These are phyloP conservation scores for Fusarium sp. DNA, from an alignment of 2,329 filamentous ascomycete species.

Conservation along the genomic window DNA sequence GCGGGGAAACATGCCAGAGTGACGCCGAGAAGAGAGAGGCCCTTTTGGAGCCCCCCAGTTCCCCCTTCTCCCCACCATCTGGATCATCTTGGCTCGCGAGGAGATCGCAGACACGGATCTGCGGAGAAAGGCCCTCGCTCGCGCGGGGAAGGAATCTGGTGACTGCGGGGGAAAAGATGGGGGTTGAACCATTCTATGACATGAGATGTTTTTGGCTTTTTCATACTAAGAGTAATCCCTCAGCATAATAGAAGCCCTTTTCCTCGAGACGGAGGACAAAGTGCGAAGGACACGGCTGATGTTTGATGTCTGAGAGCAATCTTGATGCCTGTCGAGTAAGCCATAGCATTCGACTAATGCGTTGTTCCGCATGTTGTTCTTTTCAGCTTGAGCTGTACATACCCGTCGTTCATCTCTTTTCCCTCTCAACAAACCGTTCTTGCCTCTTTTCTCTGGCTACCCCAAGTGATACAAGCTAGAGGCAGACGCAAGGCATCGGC, in stretches of 20 bases:
- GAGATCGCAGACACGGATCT: conserved; percentile 30
- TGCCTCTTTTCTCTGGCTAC: neutral
- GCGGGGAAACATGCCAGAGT: conserved; percentile 12
- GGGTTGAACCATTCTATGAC: conserved; percentile 17
- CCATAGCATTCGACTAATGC: conserved; percentile 6
- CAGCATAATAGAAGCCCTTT: neutral
- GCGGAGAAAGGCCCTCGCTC: conserved; percentile 34
- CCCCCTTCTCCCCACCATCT: conserved; percentile 2
- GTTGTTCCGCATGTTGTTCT: neutral
- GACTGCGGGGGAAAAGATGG: conserved; percentile 42
- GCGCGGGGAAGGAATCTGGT: conserved; percentile 37
- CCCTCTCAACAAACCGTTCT: neutral
- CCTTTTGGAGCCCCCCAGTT: neutral
- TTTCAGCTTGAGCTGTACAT: conserved; percentile 12
- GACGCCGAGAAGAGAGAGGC: conserved; percentile 5
- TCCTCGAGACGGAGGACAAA: conserved; percentile 5
- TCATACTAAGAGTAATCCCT: neutral
- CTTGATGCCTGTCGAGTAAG: conserved; percentile 16
- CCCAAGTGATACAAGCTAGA: conserved; percentile 1
- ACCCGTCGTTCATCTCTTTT: conserved; percentile 3
- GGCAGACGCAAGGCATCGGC: conserved; percentile 1
- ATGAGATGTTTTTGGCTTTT: conserved; percentile 2
- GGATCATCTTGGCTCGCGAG: conserved; percentile 3
- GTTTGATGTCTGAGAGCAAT: neutral
- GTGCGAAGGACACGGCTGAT: neutral